Base-by-base conservation (phyloP, 306 rosid species). In the Cicer arietinum region DNA sequence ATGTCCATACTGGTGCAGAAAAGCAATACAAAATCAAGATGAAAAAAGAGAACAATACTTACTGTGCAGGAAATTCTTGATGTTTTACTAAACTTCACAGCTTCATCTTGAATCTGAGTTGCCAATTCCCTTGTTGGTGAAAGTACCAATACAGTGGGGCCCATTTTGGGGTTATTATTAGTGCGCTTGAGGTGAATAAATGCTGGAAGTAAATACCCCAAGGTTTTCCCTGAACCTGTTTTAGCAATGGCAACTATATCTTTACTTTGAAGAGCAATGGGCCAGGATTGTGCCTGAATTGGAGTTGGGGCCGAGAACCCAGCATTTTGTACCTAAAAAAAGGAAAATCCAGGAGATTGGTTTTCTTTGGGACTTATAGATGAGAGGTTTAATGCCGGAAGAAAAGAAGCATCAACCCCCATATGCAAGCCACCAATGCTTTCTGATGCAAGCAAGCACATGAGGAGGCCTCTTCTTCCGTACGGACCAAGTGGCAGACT, bases 221-320 rank as follows among this genome's bases (percentile, higher is more conserved):
- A 86, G 44, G 99, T 95, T 83, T 95, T 95, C 48, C 99, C 99
- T 3, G 99, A 95, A 66, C 99, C 99, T 11, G 99, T 95, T 89
- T 95, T 95, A 54, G 99, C 99, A 89, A 95, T 87, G 78, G 99
- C 99, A 73, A 95, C 99, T 65, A 95, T 89, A 81, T 95, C 99
- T 79, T 89, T 92, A 84, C 93, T 82, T 83, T 90, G 97, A 83
- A 95, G 90, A 81, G 97, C 97, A 88, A 95, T 87, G 2, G 99
- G 99, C 99, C 99, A 95, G n/a, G 99, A 92, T 79, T 95, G 99
- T 64, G 98, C 99, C 87, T 95, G 99, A 83, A 95, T 95, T 73
- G 99, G 97, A 66, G 99, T 95, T 41, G 99, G 99, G 81, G 99
- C 81, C 76, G 98, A 89, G 86, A 92, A 95, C 69, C 99, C 99